A percentile compares a stretch with the other conserved stretches of the same genome.
These are phyloP conservation scores for Macrophomina tecta DNA, from an alignment of 2,329 filamentous ascomycete species.

Conservation along the genomic window DNA sequence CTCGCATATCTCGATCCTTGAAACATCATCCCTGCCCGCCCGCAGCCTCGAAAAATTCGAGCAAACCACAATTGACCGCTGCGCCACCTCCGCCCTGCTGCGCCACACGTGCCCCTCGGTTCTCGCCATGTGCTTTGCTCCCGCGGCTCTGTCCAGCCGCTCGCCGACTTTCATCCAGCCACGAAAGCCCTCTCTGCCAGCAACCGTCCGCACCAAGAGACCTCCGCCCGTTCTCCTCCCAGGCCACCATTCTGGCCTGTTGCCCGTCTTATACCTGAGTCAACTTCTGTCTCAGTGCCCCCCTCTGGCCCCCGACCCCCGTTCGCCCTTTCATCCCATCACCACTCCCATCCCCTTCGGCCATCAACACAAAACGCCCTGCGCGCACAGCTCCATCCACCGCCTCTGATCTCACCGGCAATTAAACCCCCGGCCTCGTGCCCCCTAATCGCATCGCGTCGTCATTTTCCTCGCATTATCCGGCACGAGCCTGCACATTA, in stretches of 20 bases:
- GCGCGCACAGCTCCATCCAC: neutral
- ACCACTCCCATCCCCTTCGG: neutral
- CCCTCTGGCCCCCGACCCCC: neutral
- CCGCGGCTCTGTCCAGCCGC: neutral
- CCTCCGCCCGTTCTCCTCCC: neutral
- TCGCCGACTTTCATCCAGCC: neutral
- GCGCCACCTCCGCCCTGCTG: slow-evolving; percentile 12
- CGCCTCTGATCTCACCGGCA: neutral
- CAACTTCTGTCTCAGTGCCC: slow-evolving; percentile 7
- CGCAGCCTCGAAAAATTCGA: neutral
- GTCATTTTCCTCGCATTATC: neutral
- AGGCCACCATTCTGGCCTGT: neutral
- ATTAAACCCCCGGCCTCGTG: no score
- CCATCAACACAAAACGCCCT: slow-evolving; percentile 13
- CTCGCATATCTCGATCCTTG: slow-evolving; percentile 23
- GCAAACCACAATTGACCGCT: neutral
- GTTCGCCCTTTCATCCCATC: slow-evolving; percentile 11
- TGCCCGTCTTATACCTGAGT: neutral
- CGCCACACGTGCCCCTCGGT: slow-evolving; percentile 9
- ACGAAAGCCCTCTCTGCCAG: neutral
- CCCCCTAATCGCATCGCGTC: neutral
- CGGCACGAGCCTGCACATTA: neutral
- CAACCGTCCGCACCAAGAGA: neutral
- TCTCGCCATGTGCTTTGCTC: neutral
- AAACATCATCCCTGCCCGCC: slow-evolving; percentile 5